These are phyloP conservation scores for Erythrophleum ivorense DNA, from an alignment of 331 rosid species.

Conservation along the genomic window DNA sequence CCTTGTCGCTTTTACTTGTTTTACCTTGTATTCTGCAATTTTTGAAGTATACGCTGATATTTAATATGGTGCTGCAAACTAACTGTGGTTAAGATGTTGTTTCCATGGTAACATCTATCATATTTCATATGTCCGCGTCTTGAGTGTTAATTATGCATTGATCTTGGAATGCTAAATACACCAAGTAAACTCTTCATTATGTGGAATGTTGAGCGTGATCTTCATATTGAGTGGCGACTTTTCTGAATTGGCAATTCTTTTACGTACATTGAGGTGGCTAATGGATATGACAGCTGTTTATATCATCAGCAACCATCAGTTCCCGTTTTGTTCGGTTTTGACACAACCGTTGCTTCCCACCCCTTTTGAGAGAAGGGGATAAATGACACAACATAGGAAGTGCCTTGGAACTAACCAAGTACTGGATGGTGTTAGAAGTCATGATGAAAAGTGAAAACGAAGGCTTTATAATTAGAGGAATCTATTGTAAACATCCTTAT, in stretches of 20 bases:
- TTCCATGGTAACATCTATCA: background rate
- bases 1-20: background rate
- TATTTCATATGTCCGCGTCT: background rate
- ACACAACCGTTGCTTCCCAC: background rate
- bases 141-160: conserved; percentile 16
- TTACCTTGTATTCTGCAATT: conserved; percentile 17
- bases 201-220: conserved; percentile 19
- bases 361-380: conserved; percentile 13
- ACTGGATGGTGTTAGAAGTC: background rate
- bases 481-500: background rate
- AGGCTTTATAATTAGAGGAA: conserved; percentile 22
- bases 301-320: conserved; percentile 16
- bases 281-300: background rate
- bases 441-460: background rate
- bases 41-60: background rate
- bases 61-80: background rate
- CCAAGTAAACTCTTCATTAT: background rate
- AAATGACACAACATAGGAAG: conserved; percentile 6
- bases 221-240: background rate
- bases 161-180: background rate
- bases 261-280: background rate
- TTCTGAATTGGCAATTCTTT: background rate
- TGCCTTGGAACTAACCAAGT: conserved; percentile 15
- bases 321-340: conserved; percentile 15
- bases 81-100: conserved; percentile 10